Evolutionary conservation across 768 basidiomycete genomes (phyloP).

Genomic region (Russula foetens): DNA sequence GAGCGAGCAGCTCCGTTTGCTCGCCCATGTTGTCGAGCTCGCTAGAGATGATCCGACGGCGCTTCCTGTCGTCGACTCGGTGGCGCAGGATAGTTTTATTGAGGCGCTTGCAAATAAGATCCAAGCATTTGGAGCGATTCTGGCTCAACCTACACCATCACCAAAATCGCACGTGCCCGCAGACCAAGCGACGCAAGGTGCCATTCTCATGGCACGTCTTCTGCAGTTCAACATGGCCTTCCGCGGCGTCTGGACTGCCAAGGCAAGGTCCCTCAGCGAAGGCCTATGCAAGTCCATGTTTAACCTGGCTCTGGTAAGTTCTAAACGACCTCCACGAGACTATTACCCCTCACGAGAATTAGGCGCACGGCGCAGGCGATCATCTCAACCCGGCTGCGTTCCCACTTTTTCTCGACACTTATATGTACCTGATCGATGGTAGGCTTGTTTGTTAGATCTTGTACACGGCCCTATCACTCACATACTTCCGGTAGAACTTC

Average conservation of each 20-base stretch:
- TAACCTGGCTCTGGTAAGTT: constrained; percentile 21
- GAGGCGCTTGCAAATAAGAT: constrained; percentile 41
- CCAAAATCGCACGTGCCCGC: constrained; percentile 16
- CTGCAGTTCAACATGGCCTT: constrained; percentile 71
- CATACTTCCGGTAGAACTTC: constrained; percentile 43
- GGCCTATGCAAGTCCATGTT: constrained; percentile 38
- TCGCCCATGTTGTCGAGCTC: constrained; percentile 61
- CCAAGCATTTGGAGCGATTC: constrained; percentile 27
- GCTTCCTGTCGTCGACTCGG: constrained; percentile 42
- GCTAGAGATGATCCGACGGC: constrained; percentile 40
- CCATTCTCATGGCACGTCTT: constrained; percentile 55
- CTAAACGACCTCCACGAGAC: neutral
- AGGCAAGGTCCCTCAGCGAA: constrained; percentile 39
- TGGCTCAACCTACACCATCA: constrained; percentile 19
- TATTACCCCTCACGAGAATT: constrained; percentile 3
- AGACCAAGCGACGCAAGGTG: constrained; percentile 29
- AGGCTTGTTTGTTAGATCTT: constrained; percentile 18
- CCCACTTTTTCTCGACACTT: constrained; percentile 63
- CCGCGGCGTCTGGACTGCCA: constrained; percentile 45
- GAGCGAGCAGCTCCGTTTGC: constrained; percentile 56
- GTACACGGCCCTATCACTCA: neutral
- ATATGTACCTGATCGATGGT: constrained; percentile 72
- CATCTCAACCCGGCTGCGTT: constrained; percentile 50
- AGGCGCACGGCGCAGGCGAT: constrained; percentile 51
- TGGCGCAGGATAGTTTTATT: constrained; percentile 52